Evolutionary conservation across 768 basidiomycete species (phyloP), one percentile per base, ranked within the genome.

Genomic region (Pisolithus tinctorius): DNA sequence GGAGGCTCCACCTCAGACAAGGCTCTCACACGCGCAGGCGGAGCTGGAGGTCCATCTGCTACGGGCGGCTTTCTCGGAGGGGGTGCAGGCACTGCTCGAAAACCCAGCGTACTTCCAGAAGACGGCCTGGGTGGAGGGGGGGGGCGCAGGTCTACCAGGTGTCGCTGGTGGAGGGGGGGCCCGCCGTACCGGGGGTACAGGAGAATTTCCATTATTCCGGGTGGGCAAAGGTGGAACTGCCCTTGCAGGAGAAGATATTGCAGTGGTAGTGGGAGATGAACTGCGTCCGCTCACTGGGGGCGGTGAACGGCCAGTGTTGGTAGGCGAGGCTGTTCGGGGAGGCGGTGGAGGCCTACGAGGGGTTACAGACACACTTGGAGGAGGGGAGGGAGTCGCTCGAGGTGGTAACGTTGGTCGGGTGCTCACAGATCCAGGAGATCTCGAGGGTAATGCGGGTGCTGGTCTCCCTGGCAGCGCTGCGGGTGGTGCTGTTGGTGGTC

Each of bases 51-150:
- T 6, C 68, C 65, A 46, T 58, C 49, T 4, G 48, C 42, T 3
- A 60, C 47, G 14, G 62, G 69, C 5, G 58, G 60, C 45, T 69
- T 75, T n/a, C 77, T 71, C 13, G 61, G 59, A 39, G 74, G 75
- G 7, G 72, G 74, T 11, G 67, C 71, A 23, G 75, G 75, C 13
- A 63, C 66, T 23, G 53, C 57, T 52, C 73, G 66, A 23, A 63
- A 56, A 13, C 67, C 59, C 20, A 59, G 61, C 6, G 60, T 54
- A 11, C 58, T 56, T 0, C 63, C 60, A 23, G 69, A 67, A 48
- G 73, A 75, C 6, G 71, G 64, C 47, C 77, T 62, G 17, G 73
- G 70, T 14, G 80, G 78, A 13, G 79, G 79, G 0, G 74, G 74
- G 73, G 9, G 71, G 70, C 36, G 68, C 68, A 10, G 67, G 63